Evolutionary conservation across 2,329 filamentous ascomycete genomes (phyloP), one percentile per base, ranked within the genome.

Genomic region (Teratosphaeriaceae sp.): DNA sequence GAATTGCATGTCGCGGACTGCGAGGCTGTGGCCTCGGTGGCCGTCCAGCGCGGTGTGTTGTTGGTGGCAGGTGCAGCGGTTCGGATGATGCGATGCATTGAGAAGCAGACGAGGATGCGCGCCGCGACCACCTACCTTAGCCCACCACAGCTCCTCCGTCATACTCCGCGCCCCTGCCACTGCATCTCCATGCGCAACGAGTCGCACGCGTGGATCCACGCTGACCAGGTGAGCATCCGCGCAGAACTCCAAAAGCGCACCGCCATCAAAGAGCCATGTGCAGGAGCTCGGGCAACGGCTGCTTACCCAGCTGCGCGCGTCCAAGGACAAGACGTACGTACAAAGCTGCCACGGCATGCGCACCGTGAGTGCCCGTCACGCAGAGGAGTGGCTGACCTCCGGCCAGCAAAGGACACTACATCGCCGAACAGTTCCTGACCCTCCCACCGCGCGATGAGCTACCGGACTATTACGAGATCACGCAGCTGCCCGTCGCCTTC

Each of bases 291-390:
- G 88, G 27, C 67, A 86, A 55, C 77, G 75, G 52, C 85, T 94
- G 58, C 69, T 94, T 34, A 80, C 86, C 42, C 80, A 82, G 59
- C 78, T 94, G 58, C 82, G 82, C 55, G 75, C 78, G 51, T 87
- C 85, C 18, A 79, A 80, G 49, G 88, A 94, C 64, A 94, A 94
- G 69, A 85, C 76, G 86, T 90, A 74, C 58, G 77, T n/a, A n/a
- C n/a, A n/a, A n/a, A n/a, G n/a, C n/a, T n/a, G n/a, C n/a, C n/a
- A n/a, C n/a, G n/a, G n/a, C n/a, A n/a, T n/a, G n/a, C n/a, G n/a
- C n/a, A n/a, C n/a, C n/a, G n/a, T n/a, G n/a, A n/a, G n/a, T n/a
- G n/a, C n/a, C 21, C 13, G 20, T 19, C 15, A 36, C 18, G 23
- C 21, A 24, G 22, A n/a, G 16, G n/a, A n/a, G n/a, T 24, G 5